A percentile compares a stretch with the other conserved stretches of the same genome.
phyloP scores from a whole-genome alignment of 495 filamentous ascomycete genomes.

The Penicillium bialowiezense region DNA sequence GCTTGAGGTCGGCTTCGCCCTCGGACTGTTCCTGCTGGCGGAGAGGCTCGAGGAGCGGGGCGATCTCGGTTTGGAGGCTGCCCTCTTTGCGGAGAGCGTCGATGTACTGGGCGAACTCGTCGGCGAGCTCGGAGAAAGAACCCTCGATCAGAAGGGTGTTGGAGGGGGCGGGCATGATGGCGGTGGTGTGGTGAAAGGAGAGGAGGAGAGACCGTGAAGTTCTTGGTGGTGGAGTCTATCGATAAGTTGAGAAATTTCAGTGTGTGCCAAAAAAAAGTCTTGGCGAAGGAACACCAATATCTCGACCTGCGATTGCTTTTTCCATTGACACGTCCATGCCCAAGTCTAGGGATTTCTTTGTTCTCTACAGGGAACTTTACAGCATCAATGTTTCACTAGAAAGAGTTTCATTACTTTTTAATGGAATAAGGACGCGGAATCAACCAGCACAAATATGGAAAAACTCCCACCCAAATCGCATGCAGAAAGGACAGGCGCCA shows the following conservation, averaged over 20 bases:
- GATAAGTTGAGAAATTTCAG: slow-evolving; percentile 48
- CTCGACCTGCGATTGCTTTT: neutral
- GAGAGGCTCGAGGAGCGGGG: slow-evolving; percentile 64
- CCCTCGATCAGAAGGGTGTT: slow-evolving; percentile 85
- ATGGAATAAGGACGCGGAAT: slow-evolving; percentile 8
- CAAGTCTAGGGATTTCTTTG: neutral
- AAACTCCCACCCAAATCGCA: slow-evolving; percentile 11
- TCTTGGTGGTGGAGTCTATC: slow-evolving; percentile 46
- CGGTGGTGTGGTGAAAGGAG: slow-evolving; percentile 21
- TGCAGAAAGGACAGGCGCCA: slow-evolving; percentile 19
- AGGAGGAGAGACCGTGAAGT: slow-evolving; percentile 22
- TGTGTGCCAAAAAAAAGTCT: slow-evolving; percentile 47
- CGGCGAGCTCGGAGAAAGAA: slow-evolving; percentile 79
- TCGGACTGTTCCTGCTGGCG: slow-evolving; percentile 48
- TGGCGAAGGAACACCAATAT: slow-evolving; percentile 33
- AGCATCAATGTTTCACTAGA: neutral
- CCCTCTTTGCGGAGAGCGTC: slow-evolving; percentile 61
- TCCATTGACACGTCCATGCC: neutral
- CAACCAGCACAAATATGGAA: neutral
- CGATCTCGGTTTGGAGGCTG: slow-evolving; percentile 64
- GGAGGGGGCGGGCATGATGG: slow-evolving; percentile 50
- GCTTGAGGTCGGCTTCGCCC: slow-evolving; percentile 46
- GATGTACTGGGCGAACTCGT: slow-evolving; percentile 84
- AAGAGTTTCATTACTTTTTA: slow-evolving; percentile 9
- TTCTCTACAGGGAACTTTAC: neutral